Base-by-base conservation (phyloP, 2,329 filamentous ascomycete genomes). In the Calcarisporium arbuscula region DNA sequence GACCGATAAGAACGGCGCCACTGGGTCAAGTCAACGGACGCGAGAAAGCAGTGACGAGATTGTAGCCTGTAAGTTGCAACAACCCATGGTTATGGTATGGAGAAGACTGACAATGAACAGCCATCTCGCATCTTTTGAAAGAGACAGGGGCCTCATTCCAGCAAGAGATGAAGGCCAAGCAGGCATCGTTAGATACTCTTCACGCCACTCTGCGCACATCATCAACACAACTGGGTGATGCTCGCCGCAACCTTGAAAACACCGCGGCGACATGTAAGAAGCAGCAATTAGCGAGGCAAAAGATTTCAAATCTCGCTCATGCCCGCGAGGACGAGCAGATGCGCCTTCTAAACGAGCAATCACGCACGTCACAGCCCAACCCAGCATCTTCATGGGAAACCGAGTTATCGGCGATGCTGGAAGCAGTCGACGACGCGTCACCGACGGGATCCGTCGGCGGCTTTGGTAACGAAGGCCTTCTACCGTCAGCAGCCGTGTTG, bases 191-290 rank as follows among this genome's bases (percentile, higher is more conserved):
- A 35, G 88, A 95, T 53, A 72, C 79, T 12, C 78, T 94, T 22
- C 90, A 95, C 58, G 68, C 76, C 27, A 80, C 82, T 18, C 80
- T 98, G 33, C 82, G 87, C 31, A 82, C 85, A 37, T 81, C 86
- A 2, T 92, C 88, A 2, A 74, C 81, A 15, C 77, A 85, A 41
- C 75, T 95, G 20, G 80, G 82, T 45, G 82, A 88, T 35, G 82
- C 89, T 35, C 79, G 85, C 35, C 80, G 81, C 36, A 75, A 72
- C 16, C 65, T 94, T 4, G 85, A 94, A 40, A 70, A 74, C 8
- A 64, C 94, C 9, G 81, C 83, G 40, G 68, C 73, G 5, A 77
- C 77, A 23, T 68, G 79, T 17, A 80, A 59, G 64, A 79, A 60
- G 64, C 76, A 74, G 72, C 64, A 78, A 64, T 58, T 87, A 66